These are phyloP conservation scores for Colletotrichum siamense DNA, from an alignment of 2,329 filamentous ascomycete species.

Conservation along the genomic window DNA sequence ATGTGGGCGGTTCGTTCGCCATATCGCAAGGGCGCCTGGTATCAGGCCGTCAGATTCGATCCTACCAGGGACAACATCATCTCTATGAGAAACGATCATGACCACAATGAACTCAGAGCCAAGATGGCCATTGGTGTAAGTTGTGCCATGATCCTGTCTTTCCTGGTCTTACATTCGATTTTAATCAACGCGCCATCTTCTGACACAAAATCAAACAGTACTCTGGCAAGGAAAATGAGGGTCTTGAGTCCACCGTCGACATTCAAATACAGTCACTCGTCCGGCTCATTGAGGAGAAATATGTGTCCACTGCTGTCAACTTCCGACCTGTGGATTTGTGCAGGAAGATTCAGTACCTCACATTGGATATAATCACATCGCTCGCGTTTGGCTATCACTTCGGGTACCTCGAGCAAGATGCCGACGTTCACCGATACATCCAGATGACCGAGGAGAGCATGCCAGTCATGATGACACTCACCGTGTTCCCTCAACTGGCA, in stretches of 20 bases:
- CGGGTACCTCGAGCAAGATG: constrained; percentile 52
- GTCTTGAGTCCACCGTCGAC: constrained; percentile 56
- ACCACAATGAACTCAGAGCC: constrained; percentile 46
- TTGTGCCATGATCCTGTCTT: not conserved
- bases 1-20: constrained; percentile 37
- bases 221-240: constrained; percentile 58
- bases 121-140: constrained; percentile 53
- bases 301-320: constrained; percentile 36
- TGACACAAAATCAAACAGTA: constrained; percentile 40
- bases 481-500: constrained; percentile 45
- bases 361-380: constrained; percentile 60
- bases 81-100: constrained; percentile 36
- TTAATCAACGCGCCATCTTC: not conserved
- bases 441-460: constrained; percentile 46
- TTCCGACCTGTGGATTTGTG: constrained; percentile 53
- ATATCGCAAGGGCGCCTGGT: constrained; percentile 37
- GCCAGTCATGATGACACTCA: constrained; percentile 47
- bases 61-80: constrained; percentile 37
- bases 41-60: constrained; percentile 41
- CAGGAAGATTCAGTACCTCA: constrained; percentile 56
- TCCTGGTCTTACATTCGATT: not conserved
- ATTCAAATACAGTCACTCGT: constrained; percentile 49
- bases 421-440: constrained; percentile 55
- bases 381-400: constrained; percentile 57
- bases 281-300: constrained; percentile 52